Percentiles rank a stretch among this genome's conserved stretches.
Evolutionary conservation across 495 filamentous ascomycete species (phyloP).

Genomic region (Penicillium goetzii): DNA sequence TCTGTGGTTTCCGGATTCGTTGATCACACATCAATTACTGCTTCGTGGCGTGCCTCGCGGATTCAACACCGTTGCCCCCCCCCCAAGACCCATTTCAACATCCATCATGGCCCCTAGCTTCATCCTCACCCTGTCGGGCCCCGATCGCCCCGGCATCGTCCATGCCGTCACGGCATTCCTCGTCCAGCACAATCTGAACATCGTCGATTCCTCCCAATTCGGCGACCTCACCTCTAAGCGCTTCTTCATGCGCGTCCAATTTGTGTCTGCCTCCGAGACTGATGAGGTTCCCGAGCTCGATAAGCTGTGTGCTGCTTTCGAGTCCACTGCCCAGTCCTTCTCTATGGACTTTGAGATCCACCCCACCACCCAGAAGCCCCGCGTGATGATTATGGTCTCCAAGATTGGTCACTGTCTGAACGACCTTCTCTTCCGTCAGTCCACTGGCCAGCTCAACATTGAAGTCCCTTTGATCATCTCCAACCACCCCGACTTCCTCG

Average conservation of each 20-base stretch:
- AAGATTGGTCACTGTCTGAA: slow-evolving; percentile 83
- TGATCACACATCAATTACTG: too few species aligned
- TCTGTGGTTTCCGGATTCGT: background rate
- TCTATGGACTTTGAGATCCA: slow-evolving; percentile 66
- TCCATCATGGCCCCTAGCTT: slow-evolving; percentile 55
- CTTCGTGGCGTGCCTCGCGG: slow-evolving; percentile 11
- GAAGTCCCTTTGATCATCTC: slow-evolving; percentile 70
- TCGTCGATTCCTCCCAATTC: slow-evolving; percentile 75
- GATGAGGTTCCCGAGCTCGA: slow-evolving; percentile 47
- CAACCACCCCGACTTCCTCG: slow-evolving; percentile 72
- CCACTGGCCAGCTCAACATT: slow-evolving; percentile 61
- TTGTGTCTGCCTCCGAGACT: slow-evolving; percentile 50
- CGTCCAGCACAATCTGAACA: slow-evolving; percentile 67
- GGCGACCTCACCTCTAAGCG: slow-evolving; percentile 64
- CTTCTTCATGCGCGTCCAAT: slow-evolving; percentile 82
- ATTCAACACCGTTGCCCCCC: slow-evolving; percentile 39
- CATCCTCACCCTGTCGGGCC: slow-evolving; percentile 75
- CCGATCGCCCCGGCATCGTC: slow-evolving; percentile 75
- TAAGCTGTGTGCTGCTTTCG: slow-evolving; percentile 50
- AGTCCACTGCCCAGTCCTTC: slow-evolving; percentile 58
- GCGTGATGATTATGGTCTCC: slow-evolving; percentile 78
- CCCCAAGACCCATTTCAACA: slow-evolving; percentile 30
- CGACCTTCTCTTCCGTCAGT: slow-evolving; percentile 74
- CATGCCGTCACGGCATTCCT: slow-evolving; percentile 75
- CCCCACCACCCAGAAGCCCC: slow-evolving; percentile 62